Conservation (phyloP, 176 grass and related monocot species). For the Oryza coarctata region DNA sequence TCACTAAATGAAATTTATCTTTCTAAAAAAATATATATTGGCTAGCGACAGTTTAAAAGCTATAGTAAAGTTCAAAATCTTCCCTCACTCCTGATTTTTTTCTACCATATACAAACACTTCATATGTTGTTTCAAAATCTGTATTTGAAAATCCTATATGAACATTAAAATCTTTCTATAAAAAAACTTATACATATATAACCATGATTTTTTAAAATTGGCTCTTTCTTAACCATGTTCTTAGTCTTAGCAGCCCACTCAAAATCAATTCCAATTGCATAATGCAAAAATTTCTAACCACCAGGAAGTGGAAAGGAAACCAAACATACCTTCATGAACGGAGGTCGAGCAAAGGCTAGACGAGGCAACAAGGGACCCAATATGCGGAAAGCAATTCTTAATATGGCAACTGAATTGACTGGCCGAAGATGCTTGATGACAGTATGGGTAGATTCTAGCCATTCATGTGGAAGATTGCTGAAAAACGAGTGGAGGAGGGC, state of each 20-base stretch:
- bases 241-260: neutral
- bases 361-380: constrained; percentile 92
- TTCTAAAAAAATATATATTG: too few relatives aligned
- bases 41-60: too few relatives aligned
- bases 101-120: too few relatives aligned
- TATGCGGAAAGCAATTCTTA: constrained; percentile 97
- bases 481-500: constrained; percentile 91
- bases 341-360: constrained; percentile 85
- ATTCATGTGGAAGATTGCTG: constrained; percentile 98
- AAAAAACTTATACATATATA: too few relatives aligned
- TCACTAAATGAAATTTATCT: too few relatives aligned
- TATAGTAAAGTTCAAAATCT: too few relatives aligned
- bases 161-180: too few relatives aligned
- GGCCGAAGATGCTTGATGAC: constrained; percentile 93
- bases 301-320: neutral
- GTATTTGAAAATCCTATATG: too few relatives aligned
- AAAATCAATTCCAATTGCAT: neutral
- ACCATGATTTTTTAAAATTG: neutral
- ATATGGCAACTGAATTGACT: constrained; percentile 95
- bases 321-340: constrained; percentile 94
- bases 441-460: constrained; percentile 91
- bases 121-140: too few relatives aligned
- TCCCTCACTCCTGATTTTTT: too few relatives aligned
- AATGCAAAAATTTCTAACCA: neutral
- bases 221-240: too few relatives aligned